These are phyloP conservation scores for Parathielavia hyrcaniae DNA, from an alignment of 495 filamentous ascomycete genomes.

Conservation along the genomic window DNA sequence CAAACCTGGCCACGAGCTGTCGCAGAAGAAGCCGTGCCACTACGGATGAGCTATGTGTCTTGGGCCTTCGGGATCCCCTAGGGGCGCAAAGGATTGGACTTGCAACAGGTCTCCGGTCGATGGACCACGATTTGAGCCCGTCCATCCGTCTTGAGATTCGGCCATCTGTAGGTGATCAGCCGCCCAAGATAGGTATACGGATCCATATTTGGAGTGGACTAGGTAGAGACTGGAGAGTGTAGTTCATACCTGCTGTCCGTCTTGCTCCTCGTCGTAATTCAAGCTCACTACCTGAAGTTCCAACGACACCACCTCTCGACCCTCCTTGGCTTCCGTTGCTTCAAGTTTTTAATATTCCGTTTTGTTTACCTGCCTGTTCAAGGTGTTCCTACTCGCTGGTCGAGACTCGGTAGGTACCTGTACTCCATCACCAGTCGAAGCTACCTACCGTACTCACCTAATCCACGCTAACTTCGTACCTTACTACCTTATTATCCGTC, in stretches of 20 bases:
- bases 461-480: not conserved
- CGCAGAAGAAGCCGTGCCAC: constrained; percentile 1
- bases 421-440: constrained; percentile 1
- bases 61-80: no score
- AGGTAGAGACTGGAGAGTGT: not conserved
- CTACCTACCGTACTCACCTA: no score
- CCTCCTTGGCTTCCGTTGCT: not conserved
- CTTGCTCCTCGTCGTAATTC: not conserved
- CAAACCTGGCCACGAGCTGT: not conserved
- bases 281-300: not conserved
- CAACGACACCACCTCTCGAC: not conserved
- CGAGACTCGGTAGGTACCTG: constrained; percentile 1
- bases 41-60: not conserved
- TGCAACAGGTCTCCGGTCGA: not conserved
- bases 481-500: constrained; percentile 1
- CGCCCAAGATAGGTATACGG: not conserved
- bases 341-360: not conserved
- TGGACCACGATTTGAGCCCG: not conserved
- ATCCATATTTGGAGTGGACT: not conserved
- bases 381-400: constrained; percentile 1
- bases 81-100: not conserved
- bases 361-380: constrained; percentile 1
- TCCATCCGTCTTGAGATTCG: not conserved
- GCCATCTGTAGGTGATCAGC: no score
- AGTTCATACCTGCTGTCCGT: not conserved